Evolutionary conservation across 1,284 basidiomycete genomes (phyloP), one percentile per base, ranked within the genome.

Genomic region (Calocybe gambosa): DNA sequence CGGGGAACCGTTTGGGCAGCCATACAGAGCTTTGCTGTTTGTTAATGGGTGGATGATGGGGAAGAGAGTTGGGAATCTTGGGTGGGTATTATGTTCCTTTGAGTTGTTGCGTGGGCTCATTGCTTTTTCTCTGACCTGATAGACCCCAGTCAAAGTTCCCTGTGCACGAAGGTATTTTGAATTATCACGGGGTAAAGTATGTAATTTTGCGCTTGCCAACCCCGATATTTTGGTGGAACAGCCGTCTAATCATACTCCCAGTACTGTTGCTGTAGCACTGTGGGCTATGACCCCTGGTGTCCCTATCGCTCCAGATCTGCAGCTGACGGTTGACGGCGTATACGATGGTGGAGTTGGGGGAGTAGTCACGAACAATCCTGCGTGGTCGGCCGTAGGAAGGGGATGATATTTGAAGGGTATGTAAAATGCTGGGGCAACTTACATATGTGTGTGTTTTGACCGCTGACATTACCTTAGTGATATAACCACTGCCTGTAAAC

Each of bases 21-120:
- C 82, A n/a, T 90, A 88, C 56, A 74, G 88, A 20, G 83, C 82
- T 1, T 67, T 79, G 36, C 52, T 90, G 42, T 90, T 84, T 50
- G 82, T 90, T 20, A 90, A 90, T 56, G 87, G 87, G n/a, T 90
- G 88, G 88, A 80, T 83, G 73, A 87, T 86, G 77, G 87, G 88
- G 5, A 89, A 88, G 62, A 65, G 82, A 18, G 74, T 85, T 16
- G 80, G 65, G 16, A 85, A 87, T 58, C 71, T 86, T 1, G 84
- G 85, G 85, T 79, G 54, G 39, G 73, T 37, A 15, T 42, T 15
- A 26, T 34, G 3, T 34, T 15, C 15, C 6, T 15, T 15, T 8
- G n/a, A 16, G 31, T 34, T 4, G 3, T 19, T 31, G 8, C 16
- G 23, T 9, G 16, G 12, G 1, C 15, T 42, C 25, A 12, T n/a